Base-by-base conservation (phyloP, 441 rosid species). In the Macaranga tanarius region DNA sequence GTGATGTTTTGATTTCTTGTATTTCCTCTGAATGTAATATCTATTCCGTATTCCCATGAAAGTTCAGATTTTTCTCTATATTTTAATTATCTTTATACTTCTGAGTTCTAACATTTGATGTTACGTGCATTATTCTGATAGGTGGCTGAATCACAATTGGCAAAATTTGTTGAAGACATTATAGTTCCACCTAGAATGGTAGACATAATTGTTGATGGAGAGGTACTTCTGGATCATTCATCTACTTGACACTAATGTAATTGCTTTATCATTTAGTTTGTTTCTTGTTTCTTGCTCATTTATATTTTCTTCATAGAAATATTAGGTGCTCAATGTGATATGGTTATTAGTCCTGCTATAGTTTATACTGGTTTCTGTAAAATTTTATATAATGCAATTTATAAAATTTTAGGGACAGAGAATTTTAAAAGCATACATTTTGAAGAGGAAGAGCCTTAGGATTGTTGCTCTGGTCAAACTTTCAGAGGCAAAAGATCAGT, bases 161-260 rank as follows among this genome's bases (percentile, higher is more conserved):
- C 97, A 25, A 96, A 83, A 81, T 96, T 96, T 88, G 98, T 96
- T 48, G 98, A 93, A 86, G 99, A 96, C 83, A 93, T 96, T 73
- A 90, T 96, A 70, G 88, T 93, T 57, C 98, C 98, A 73, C 97
- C 98, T 45, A 90, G 94, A 84, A 96, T 96, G 99, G 87, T 96
- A 12, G 98, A 96, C 82, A 83, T 96, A 67, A 87, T 96, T 78
- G 95, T 96, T 73, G 99, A 96, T 73, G 99, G 97, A 82, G 99
- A 96, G 99, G 99, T 96, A 90, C 69, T 73, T 82, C 59, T 80
- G 67, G 31, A 69, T 74, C 54, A 26, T 60, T 71, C 61, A 40
- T 58, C 31, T 70, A 66, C 56, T 47, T 71, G 45, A 22, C 48
- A 42, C 40, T 51, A 64, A 51, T 25, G 65, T 62, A 40, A 52